A percentile compares a stretch with the other conserved stretches of the same genome.
phyloP scores from a whole-genome alignment of 75 land plant genomes.

The Sequoia sempervirens region DNA sequence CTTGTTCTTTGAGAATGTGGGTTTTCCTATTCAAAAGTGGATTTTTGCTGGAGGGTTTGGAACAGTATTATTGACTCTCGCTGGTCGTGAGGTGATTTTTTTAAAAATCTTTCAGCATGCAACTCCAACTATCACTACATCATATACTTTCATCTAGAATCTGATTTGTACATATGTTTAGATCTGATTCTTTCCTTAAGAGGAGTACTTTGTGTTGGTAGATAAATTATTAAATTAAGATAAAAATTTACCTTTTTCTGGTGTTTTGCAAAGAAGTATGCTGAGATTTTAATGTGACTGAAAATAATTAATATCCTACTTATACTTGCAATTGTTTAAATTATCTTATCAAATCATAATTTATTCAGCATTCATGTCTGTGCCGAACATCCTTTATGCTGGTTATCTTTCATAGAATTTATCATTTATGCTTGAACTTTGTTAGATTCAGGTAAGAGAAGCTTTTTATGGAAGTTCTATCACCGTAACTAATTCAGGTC shows the following conservation, averaged over 20 bases:
- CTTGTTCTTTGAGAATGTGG: slow-evolving; percentile 91
- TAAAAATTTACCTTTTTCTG: neutral
- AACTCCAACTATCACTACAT: neutral
- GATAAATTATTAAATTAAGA: neutral
- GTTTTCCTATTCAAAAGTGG: slow-evolving; percentile 94
- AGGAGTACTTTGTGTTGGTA: neutral
- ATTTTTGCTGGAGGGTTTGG: slow-evolving; percentile 97
- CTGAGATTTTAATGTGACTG: neutral
- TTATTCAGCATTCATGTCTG: neutral
- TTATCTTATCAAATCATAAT: neutral
- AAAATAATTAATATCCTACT: neutral
- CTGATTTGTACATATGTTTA: neutral
- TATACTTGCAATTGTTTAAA: neutral
- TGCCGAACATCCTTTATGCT: neutral
- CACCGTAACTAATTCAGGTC: neutral
- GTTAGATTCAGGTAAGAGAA: neutral
- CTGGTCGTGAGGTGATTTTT: slow-evolving; percentile 86
- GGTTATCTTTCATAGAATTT: neutral
- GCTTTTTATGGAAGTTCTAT: neutral
- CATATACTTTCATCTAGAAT: neutral
- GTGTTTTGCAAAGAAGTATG: neutral
- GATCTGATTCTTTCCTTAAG: too few relatives aligned
- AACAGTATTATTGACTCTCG: slow-evolving; percentile 89
- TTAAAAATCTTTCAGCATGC: neutral
- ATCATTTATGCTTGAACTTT: neutral